Percentiles rank a stretch among this genome's conserved stretches.
Conservation (phyloP, 2,329 filamentous ascomycete species). For the Albophoma yamanashiensis region DNA sequence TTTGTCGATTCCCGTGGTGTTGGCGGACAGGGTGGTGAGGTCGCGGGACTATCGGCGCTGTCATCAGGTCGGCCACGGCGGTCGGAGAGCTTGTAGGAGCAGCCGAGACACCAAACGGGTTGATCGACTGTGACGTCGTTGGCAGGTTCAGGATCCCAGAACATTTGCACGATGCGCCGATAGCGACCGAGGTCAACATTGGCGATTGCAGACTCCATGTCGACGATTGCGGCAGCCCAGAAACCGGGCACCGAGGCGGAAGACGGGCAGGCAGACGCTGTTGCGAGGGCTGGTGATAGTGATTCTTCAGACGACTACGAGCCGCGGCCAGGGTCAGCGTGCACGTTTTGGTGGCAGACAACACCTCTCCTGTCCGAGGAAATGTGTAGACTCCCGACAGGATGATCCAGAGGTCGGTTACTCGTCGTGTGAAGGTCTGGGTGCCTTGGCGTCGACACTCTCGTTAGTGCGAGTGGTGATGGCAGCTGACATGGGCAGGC, state of each 20-base stretch:
- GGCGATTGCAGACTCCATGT: constrained; percentile 28
- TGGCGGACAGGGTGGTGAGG: constrained; percentile 6
- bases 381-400: not conserved
- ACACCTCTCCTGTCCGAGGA: not conserved
- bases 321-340: not conserved
- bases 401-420: not conserved
- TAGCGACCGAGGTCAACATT: constrained; percentile 64
- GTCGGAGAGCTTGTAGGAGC: constrained; percentile 33
- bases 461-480: not conserved
- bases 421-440: not conserved
- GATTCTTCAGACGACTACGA: not conserved
- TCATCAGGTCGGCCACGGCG: constrained; percentile 9
- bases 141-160: constrained; percentile 82
- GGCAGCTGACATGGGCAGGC: not conserved
- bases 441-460: not conserved
- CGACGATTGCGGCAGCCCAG: not conserved
- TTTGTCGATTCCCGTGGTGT: constrained; percentile 5
- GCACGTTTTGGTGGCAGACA: not conserved
- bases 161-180: constrained; percentile 76
- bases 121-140: constrained; percentile 60
- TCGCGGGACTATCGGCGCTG: constrained; percentile 9
- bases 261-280: not conserved
- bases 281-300: no score
- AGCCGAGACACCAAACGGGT: constrained; percentile 75
- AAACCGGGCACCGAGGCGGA: not conserved